Conservation (phyloP, 2,329 filamentous ascomycete genomes). For the Alternaria angustiovoidea region DNA sequence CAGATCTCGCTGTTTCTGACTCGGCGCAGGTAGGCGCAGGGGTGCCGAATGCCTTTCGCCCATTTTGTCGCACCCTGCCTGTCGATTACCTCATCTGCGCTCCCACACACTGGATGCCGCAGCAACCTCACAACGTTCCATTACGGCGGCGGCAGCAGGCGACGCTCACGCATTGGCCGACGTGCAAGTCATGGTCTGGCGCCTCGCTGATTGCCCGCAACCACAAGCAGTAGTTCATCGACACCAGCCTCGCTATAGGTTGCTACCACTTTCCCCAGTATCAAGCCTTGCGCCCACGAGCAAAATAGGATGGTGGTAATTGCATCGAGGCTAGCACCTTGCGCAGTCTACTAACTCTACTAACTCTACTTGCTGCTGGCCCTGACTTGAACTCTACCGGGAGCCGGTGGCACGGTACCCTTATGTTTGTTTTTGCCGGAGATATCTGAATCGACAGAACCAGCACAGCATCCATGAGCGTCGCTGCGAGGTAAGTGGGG, state of each 20-base stretch:
- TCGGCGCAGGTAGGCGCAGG: constrained; percentile 42
- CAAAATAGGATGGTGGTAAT: constrained; percentile 16
- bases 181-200: constrained; percentile 30
- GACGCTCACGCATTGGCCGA: constrained; percentile 30
- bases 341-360: constrained; percentile 6
- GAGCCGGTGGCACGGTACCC: constrained; percentile 42
- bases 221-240: constrained; percentile 14
- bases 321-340: constrained; percentile 21
- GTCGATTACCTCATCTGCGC: constrained; percentile 37
- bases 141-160: constrained; percentile 26
- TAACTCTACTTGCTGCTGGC: not conserved
- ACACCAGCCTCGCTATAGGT: constrained; percentile 24
- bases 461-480: constrained; percentile 11
- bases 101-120: constrained; percentile 36
- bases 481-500: constrained; percentile 18
- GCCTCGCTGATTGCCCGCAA: constrained; percentile 16
- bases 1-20: constrained; percentile 46
- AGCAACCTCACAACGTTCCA: constrained; percentile 44
- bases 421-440: constrained; percentile 33
- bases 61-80: constrained; percentile 27
- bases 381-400: constrained; percentile 21
- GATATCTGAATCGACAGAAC: constrained; percentile 27
- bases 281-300: constrained; percentile 15
- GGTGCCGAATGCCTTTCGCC: constrained; percentile 36
- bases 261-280: constrained; percentile 17